Conservation (phyloP, 805 yeast species). For the Candida bentonensis region DNA sequence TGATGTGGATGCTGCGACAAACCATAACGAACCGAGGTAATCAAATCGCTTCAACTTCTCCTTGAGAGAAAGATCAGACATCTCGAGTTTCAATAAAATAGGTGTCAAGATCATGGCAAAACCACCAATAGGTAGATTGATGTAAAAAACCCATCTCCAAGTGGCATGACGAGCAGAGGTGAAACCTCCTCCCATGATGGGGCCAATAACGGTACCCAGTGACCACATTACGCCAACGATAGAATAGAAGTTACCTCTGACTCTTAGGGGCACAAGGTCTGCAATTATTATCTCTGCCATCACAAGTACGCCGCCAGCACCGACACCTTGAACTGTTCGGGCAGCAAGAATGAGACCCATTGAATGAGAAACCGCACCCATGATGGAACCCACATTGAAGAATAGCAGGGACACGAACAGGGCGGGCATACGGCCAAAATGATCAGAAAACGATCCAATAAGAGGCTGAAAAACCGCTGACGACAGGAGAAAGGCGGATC, state of each 20-base stretch:
- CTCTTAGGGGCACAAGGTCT: constrained; percentile 34
- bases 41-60: constrained; percentile 33
- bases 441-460: constrained; percentile 13
- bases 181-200: constrained; percentile 54
- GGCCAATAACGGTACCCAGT: constrained; percentile 30
- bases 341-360: constrained; percentile 59
- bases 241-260: constrained; percentile 19
- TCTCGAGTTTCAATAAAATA: constrained; percentile 25
- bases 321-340: constrained; percentile 54
- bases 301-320: constrained; percentile 55
- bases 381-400: constrained; percentile 49
- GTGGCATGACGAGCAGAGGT: constrained; percentile 40
- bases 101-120: constrained; percentile 26
- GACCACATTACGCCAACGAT: constrained; percentile 19
- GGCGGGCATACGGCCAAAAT: constrained; percentile 31
- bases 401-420: constrained; percentile 34
- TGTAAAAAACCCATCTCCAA: constrained; percentile 73
- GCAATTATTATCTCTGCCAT: constrained; percentile 42
- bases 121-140: constrained; percentile 57
- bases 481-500: constrained; percentile 16
- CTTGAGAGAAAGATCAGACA: constrained; percentile 37
- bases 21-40: constrained; percentile 32
- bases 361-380: constrained; percentile 37
- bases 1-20: constrained; percentile 31
- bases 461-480: constrained; percentile 13